These are phyloP conservation scores for Atkinsonella hypoxylon DNA, from an alignment of 2,329 filamentous ascomycete genomes.

Conservation along the genomic window DNA sequence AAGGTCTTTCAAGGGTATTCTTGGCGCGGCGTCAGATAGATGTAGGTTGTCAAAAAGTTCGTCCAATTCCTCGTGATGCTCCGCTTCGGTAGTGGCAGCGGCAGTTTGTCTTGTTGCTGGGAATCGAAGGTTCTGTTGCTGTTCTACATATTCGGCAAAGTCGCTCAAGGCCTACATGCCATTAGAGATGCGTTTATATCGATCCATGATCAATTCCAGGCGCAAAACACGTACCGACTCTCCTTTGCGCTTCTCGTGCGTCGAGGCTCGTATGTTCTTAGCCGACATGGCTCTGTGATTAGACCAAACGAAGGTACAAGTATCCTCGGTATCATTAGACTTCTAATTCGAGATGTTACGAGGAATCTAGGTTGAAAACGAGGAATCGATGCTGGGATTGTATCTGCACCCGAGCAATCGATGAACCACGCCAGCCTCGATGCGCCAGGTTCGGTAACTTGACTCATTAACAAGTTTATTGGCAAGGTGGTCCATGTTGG, in stretches of 20 bases:
- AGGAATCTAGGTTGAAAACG: no score
- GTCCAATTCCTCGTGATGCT: conserved; percentile 74
- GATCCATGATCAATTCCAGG: neutral
- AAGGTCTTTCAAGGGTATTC: conserved; percentile 62
- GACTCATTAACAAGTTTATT: conserved; percentile 7
- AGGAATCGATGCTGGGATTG: no score
- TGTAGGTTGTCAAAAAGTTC: conserved; percentile 87
- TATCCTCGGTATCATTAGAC: conserved; percentile 19
- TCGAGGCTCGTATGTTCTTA: conserved; percentile 48
- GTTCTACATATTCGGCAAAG: conserved; percentile 95
- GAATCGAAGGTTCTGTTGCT: conserved; percentile 70
- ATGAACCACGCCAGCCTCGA: neutral
- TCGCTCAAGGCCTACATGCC: conserved; percentile 61
- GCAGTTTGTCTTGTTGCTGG: conserved; percentile 25
- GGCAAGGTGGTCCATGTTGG: neutral
- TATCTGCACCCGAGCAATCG: neutral
- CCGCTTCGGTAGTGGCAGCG: conserved; percentile 14
- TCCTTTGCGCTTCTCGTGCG: conserved; percentile 73
- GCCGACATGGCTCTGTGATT: conserved; percentile 34
- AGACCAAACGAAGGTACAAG: conserved; percentile 10
- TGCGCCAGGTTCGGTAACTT: conserved; percentile 6
- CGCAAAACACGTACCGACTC: conserved; percentile 52
- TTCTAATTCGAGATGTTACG: neutral
- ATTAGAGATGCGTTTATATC: conserved; percentile 1
- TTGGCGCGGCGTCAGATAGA: conserved; percentile 55